A percentile compares a stretch with the other conserved stretches of the same genome.
Conservation (phyloP, 2,329 filamentous ascomycete species). For the Apiospora kogelbergensis region DNA sequence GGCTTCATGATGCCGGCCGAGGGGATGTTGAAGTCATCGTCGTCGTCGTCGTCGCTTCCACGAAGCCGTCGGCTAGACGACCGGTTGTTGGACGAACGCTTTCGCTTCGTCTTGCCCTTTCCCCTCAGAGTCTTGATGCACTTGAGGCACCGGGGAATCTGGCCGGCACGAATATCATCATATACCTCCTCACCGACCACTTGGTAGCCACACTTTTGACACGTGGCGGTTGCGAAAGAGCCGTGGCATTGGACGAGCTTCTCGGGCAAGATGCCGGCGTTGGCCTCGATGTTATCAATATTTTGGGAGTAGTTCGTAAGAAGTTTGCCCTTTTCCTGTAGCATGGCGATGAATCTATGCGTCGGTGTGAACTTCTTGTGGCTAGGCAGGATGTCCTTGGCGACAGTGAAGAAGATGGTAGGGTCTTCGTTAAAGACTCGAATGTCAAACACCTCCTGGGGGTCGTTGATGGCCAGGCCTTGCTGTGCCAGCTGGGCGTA, state of each 20-base stretch:
- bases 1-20: conserved; percentile 86
- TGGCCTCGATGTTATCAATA: conserved; percentile 92
- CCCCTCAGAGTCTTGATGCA: conserved; percentile 61
- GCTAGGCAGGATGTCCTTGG: conserved; percentile 82
- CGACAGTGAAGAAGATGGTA: conserved; percentile 85
- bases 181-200: conserved; percentile 78
- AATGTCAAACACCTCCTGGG: conserved; percentile 95
- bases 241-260: conserved; percentile 96
- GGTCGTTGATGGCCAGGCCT: conserved; percentile 69
- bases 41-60: conserved; percentile 47
- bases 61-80: conserved; percentile 33
- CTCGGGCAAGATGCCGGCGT: conserved; percentile 76
- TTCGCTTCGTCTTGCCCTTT: conserved; percentile 53
- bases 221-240: conserved; percentile 89
- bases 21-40: conserved; percentile 63
- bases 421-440: conserved; percentile 83
- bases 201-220: conserved; percentile 75
- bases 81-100: conserved; percentile 49
- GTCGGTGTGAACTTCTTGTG: conserved; percentile 84
- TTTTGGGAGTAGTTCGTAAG: conserved; percentile 98
- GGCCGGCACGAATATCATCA: conserved; percentile 71
- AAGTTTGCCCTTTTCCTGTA: conserved; percentile 85
- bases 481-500: conserved; percentile 82
- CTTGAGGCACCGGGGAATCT: conserved; percentile 73
- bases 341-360: conserved; percentile 86